Evolutionary conservation across 2,329 filamentous ascomycete species (phyloP).

Genomic region (Thelonectria rubi): DNA sequence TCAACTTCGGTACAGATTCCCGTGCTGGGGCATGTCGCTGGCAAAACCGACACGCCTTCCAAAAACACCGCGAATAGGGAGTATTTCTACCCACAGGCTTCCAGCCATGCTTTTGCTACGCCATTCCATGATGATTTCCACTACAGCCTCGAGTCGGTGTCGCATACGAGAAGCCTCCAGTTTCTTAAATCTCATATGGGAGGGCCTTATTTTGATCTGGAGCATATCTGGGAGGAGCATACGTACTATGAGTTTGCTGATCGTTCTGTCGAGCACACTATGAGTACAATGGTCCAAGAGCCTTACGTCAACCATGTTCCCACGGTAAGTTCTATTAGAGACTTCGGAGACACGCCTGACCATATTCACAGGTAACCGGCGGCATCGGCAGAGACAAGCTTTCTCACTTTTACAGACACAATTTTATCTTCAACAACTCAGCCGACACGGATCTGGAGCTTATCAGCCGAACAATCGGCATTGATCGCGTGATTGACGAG

Average conservation of each 20-base stretch:
- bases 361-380: too few species aligned
- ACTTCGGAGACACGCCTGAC: too few species aligned
- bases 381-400: constrained; percentile 72
- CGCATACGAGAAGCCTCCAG: constrained; percentile 71
- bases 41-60: constrained; percentile 17
- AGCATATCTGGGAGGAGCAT: constrained; percentile 83
- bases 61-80: constrained; percentile 11
- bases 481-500: constrained; percentile 77
- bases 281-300: constrained; percentile 83
- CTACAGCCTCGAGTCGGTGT: constrained; percentile 64
- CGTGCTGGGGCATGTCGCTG: constrained; percentile 32
- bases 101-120: constrained; percentile 53
- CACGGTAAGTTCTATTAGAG: too few species aligned
- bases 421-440: constrained; percentile 80
- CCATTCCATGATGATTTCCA: constrained; percentile 60
- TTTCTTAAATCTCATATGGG: constrained; percentile 71
- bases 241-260: constrained; percentile 75
- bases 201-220: constrained; percentile 77
- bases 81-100: constrained; percentile 53
- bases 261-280: constrained; percentile 74
- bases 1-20: constrained; percentile 35
- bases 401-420: constrained; percentile 73
- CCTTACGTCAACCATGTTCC: constrained; percentile 83
- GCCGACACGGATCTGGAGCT: constrained; percentile 73
- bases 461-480: constrained; percentile 75